Conservation (phyloP, 2,329 filamentous ascomycete species). For the Trichocomaceae sp. region DNA sequence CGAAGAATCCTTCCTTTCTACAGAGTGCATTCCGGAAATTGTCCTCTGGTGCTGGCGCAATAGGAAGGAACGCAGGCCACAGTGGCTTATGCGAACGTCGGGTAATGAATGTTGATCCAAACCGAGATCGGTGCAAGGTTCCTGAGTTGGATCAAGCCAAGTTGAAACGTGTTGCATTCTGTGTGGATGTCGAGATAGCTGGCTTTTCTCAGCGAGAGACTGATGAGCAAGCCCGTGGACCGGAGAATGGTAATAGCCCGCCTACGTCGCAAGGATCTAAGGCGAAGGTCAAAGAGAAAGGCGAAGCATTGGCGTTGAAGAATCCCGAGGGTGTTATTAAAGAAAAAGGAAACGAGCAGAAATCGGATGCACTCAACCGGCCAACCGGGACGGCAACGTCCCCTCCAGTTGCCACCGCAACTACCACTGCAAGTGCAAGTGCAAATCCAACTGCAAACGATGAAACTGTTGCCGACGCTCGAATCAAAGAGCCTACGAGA, state of each 20-base stretch:
- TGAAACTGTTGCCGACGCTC: conserved; percentile 23
- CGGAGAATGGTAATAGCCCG: not conserved
- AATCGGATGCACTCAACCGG: not conserved
- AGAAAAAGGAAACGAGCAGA: conserved; percentile 37
- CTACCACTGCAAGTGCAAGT: not conserved
- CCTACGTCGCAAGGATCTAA: conserved; percentile 6
- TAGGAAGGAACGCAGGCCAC: conserved; percentile 48
- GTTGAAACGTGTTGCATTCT: conserved; percentile 83
- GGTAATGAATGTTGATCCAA: conserved; percentile 76
- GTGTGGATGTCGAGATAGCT: conserved; percentile 94
- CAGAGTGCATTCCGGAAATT: conserved; percentile 74
- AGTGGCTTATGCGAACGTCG: conserved; percentile 72
- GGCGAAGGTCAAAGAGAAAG: conserved; percentile 55
- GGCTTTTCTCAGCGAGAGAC: conserved; percentile 74
- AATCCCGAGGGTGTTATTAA: conserved; percentile 51
- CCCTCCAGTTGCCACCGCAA: conserved; percentile 16
- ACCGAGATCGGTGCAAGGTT: conserved; percentile 72
- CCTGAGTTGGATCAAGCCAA: conserved; percentile 73
- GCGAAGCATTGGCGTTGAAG: conserved; percentile 69
- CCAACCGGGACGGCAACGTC: conserved; percentile 13
- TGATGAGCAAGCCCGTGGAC: conserved; percentile 31
- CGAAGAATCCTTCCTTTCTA: conserved; percentile 67
- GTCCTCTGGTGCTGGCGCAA: conserved; percentile 53
- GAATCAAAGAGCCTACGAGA: conserved; percentile 47
- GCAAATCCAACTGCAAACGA: conserved; percentile 22